A percentile compares a stretch with the other conserved stretches of the same genome.
Evolutionary conservation across 2,329 filamentous ascomycete species (phyloP).

Genomic region (Septoria petroselini): DNA sequence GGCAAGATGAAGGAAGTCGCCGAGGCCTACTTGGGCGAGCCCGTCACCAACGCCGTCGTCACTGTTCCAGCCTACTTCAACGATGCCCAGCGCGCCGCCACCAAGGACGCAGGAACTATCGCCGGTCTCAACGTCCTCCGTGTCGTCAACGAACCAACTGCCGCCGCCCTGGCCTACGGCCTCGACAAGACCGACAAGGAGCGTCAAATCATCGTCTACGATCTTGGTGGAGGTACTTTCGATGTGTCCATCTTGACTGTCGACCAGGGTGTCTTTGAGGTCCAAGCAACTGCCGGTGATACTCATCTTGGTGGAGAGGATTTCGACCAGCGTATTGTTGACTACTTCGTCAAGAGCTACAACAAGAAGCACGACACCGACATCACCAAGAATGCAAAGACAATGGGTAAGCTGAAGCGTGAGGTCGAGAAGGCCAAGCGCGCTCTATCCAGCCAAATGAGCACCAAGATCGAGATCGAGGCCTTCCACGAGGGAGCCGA

Average conservation of each 20-base stretch:
- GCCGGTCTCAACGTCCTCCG: slow-evolving; percentile 93
- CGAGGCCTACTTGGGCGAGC: slow-evolving; percentile 85
- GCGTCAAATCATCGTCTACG: slow-evolving; percentile 89
- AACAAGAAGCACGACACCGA: slow-evolving; percentile 98
- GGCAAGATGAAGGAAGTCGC: slow-evolving; percentile 96
- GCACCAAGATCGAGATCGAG: slow-evolving; percentile 71
- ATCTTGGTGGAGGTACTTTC: slow-evolving; percentile 97
- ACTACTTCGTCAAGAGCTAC: slow-evolving; percentile 93
- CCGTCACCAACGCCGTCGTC: slow-evolving; percentile 91
- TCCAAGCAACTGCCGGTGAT: slow-evolving; percentile 98
- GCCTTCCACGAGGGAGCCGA: slow-evolving; percentile 95
- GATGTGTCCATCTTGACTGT: slow-evolving; percentile 98
- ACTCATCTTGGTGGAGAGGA: slow-evolving; percentile 98
- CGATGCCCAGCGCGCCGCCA: slow-evolving; percentile 95
- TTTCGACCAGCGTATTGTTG: slow-evolving; percentile 97
- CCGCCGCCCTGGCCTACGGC: slow-evolving; percentile 91
- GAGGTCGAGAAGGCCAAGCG: slow-evolving; percentile 99
- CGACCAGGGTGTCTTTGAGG: slow-evolving; percentile 96
- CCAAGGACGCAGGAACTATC: slow-evolving; percentile 97
- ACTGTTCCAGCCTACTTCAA: slow-evolving; percentile 99
- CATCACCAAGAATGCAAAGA: slow-evolving; percentile 90
- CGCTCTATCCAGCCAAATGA: slow-evolving; percentile 60
- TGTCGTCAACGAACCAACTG: slow-evolving; percentile 97
- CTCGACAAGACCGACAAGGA: slow-evolving; percentile 90
- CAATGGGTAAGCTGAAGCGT: slow-evolving; percentile 99